Evolutionary conservation across 2,329 filamentous ascomycete species (phyloP).

Genomic region (Colletotrichum sp.): DNA sequence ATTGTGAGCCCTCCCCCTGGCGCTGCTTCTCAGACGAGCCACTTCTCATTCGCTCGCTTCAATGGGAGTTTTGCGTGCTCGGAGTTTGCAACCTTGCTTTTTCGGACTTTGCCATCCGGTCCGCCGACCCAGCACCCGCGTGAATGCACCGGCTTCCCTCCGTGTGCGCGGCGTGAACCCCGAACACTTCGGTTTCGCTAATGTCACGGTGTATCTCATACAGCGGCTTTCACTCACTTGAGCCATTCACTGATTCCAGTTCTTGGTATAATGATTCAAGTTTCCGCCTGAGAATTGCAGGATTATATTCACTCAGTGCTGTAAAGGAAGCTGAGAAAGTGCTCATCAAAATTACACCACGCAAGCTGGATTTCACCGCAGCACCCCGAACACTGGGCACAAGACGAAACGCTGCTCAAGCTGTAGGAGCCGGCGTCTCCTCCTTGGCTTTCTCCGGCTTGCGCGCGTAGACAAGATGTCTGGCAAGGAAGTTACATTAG

Average conservation of each 20-base stretch:
- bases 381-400: not conserved
- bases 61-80: not conserved
- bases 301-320: not conserved
- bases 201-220: not conserved
- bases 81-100: not conserved
- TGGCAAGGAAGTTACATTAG: too few relatives aligned
- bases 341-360: too few relatives aligned
- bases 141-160: not conserved
- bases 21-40: not conserved
- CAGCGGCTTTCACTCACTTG: fast-evolving
- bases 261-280: fast-evolving
- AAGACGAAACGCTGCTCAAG: not conserved
- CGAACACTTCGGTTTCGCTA: not conserved
- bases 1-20: not conserved
- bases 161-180: not conserved
- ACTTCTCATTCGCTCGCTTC: not conserved
- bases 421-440: not conserved
- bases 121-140: not conserved
- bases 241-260: not conserved
- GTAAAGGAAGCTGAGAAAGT: too few relatives aligned
- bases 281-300: not conserved
- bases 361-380: too few relatives aligned
- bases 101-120: not conserved
- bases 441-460: not conserved
- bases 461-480: constrained; percentile 3